Conservation (phyloP, 371 early-diverging fungal species). For the Syncephalastrum monosporum region DNA sequence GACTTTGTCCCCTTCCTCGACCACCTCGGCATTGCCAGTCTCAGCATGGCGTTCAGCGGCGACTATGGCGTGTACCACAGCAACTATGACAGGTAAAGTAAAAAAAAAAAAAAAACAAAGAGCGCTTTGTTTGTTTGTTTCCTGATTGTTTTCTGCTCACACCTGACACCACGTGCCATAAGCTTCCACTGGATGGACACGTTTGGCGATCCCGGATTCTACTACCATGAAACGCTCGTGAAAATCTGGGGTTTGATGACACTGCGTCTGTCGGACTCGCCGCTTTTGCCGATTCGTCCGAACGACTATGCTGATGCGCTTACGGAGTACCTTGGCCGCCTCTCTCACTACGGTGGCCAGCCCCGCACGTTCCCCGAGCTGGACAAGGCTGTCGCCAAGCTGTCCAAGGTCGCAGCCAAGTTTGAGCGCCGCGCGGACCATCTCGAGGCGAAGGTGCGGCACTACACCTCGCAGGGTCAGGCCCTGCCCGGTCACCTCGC, state of each 20-base stretch:
- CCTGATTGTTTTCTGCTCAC: background rate
- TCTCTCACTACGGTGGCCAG: constrained; percentile 11
- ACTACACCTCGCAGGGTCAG: background rate
- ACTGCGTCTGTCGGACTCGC: constrained; percentile 38
- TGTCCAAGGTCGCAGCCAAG: constrained; percentile 5
- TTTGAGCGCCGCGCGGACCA: constrained; percentile 14
- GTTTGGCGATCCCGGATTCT: constrained; percentile 64
- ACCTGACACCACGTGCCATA: constrained; percentile 14
- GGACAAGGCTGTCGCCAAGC: constrained; percentile 8
- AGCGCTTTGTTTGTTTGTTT: background rate
- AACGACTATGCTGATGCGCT: constrained; percentile 32
- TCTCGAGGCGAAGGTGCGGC: constrained; percentile 8
- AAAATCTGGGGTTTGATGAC: constrained; percentile 40
- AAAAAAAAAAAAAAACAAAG: too few relatives aligned
- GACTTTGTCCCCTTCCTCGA: constrained; percentile 60
- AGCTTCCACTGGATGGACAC: constrained; percentile 62
- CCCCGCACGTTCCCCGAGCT: constrained; percentile 4
- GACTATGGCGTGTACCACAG: constrained; percentile 58
- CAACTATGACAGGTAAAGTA: constrained; percentile 48
- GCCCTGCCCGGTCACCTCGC: constrained; percentile 21
- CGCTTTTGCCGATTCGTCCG: constrained; percentile 38
- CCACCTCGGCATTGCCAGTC: constrained; percentile 57
- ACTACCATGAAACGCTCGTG: constrained; percentile 55
- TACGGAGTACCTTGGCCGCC: constrained; percentile 12
- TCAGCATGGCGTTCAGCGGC: constrained; percentile 52